Base-by-base conservation (phyloP, 352 stramenopile genomes). In the Globisporangium emineosum region DNA sequence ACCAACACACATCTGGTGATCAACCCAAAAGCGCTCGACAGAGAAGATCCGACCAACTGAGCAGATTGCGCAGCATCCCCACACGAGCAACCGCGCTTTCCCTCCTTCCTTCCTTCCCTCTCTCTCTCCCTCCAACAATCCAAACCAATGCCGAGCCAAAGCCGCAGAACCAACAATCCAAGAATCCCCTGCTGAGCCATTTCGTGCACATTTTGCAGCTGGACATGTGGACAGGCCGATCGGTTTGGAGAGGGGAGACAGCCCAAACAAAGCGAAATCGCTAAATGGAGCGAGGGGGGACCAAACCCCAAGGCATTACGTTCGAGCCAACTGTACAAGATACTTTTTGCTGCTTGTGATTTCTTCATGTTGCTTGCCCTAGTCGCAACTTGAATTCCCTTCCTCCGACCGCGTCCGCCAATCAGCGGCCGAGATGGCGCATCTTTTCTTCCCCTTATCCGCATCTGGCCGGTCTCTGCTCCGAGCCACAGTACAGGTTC, bases 261-360 rank as follows among this genome's bases (percentile, higher is more conserved):
- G 13, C 37, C 15, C 37, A n/a, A 40, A 10, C 15, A 45, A 45
- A 43, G 12, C 35, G 37, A 45, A n/a, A 45, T n/a, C n/a, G 2
- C 37, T 5, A 45, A n/a, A 45, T 13, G 8, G 17, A 45, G 23
- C 27, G 35, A 53, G 56, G 56, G 56, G 56, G 56, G 56, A 62
- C 54, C 54, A 60, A 60, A 27, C 17, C 15, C n/a, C 13, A 7
- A n/a, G 6, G 37, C 49, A 55, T 55, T 55, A 49, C 33, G 13
- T 25, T 21, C 56, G n/a, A 60, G 33, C 56, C 32, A 61, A 61
- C 32, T 57, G 58, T 43, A 9, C 23, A 73, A 73, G 67, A 73
- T 73, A 73, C 67, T 70, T 73, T 73, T 73, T 57, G 37, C 56
- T 61, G 56, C 50, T 51, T 56, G 52, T 62, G 29, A 49, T 52